Evolutionary conservation across 1,139 yeast species (phyloP), one percentile per base, ranked within the genome.

Genomic region (Tardiomyces digboiensis): DNA sequence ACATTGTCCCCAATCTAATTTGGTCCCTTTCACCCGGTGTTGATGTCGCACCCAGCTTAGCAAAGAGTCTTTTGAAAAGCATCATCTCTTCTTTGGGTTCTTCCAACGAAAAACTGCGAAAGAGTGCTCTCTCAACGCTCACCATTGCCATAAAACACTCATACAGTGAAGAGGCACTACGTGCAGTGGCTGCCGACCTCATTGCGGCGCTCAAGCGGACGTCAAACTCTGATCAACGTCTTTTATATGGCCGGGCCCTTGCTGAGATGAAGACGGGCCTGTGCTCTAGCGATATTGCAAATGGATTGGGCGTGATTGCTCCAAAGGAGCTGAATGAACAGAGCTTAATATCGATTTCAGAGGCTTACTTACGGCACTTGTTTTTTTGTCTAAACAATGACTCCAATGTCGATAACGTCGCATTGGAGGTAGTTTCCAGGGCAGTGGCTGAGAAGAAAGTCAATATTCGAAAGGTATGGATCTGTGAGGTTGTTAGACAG

Each of bases 301-400:
- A 63, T 2, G 68, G 64, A 0, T 57, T 85, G 36, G 49, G 71
- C 3, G 72, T 82, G 1, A 62, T 78, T 14, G 66, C 81, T 12
- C 52, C 74, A 1, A 88, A 85, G 56, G 97, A 88, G 57, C 76
- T 77, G 44, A 86, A 86, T 55, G 97, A 88, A 58, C 38, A 52
- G 2, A 78, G 85, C 0, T 69, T 86, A 43, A 51, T 65, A 2
- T 65, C 69, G 2, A 19, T 33, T 8, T 10, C 37, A 10, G 19
- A 16, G 8, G 37, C 81, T 0, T 72, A 78, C 44, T 67, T 76
- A 39, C 52, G 55, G 7, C 79, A 77, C 51, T 64, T 74, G 18
- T 57, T 71, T 20, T 48, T 46, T 45, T 40, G 42, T 10, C 47
- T 59, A 6, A 42, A 41, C 2, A n/a, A 14, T 12, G 19, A n/a